These are phyloP conservation scores for sunflower (Helianthus annuus) DNA, from an alignment of 129 eudicot species.

Conservation along the genomic window DNA sequence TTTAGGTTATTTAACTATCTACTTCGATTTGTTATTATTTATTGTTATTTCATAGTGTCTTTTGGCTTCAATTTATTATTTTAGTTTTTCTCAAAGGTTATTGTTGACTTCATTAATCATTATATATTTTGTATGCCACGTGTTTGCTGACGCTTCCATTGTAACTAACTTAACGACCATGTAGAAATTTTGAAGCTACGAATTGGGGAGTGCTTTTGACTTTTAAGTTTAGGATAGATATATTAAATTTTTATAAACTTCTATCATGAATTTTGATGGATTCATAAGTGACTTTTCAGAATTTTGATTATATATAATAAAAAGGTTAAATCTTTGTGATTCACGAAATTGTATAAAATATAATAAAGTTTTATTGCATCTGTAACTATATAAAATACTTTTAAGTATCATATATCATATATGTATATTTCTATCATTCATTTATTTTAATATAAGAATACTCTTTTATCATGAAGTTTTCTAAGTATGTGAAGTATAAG, in stretches of 20 bases:
- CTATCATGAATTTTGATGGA: conserved; percentile 13
- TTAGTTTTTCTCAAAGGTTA: conserved; percentile 8
- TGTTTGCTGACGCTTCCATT: neutral
- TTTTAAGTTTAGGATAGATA: conserved; percentile 11
- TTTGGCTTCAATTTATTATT: neutral
- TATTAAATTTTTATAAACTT: neutral
- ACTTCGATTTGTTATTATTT: neutral
- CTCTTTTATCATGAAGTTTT: too few relatives aligned
- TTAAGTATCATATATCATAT: too few relatives aligned
- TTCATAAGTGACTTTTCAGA: neutral
- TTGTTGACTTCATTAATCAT: conserved; percentile 22
- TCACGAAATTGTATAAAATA: neutral
- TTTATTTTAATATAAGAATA: too few relatives aligned
- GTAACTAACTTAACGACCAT: conserved; percentile 21
- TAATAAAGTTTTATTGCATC: too few relatives aligned
- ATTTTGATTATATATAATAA: neutral
- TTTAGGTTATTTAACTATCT: conserved; percentile 1
- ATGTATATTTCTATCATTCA: too few relatives aligned
- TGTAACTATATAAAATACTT: too few relatives aligned
- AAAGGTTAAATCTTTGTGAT: neutral
- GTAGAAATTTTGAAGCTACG: conserved; percentile 25
- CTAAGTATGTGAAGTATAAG: too few relatives aligned
- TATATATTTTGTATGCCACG: conserved; percentile 18
- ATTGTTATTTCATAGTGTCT: neutral
- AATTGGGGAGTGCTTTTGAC: conserved; percentile 29